Percentiles rank a stretch among this genome's conserved stretches.
Conservation (phyloP, 495 filamentous ascomycete genomes). For the Penicillium ochrochloron region DNA sequence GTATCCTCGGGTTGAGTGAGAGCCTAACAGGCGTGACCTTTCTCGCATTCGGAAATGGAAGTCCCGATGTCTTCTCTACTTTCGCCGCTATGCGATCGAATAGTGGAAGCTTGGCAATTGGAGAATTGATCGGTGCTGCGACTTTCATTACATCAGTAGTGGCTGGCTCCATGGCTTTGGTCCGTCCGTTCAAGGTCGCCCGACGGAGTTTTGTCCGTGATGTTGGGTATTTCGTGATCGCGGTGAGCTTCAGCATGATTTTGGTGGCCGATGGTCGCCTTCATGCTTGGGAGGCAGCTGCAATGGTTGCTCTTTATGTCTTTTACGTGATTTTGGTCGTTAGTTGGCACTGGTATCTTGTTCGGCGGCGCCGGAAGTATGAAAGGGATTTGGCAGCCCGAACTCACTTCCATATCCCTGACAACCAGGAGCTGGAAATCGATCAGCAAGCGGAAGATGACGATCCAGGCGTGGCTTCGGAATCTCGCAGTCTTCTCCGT, state of each 20-base stretch:
- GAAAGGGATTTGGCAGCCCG: constrained; percentile 71
- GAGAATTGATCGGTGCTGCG: constrained; percentile 94
- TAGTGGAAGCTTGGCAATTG: constrained; percentile 92
- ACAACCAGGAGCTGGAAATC: constrained; percentile 72
- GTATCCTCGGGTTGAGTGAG: constrained; percentile 88
- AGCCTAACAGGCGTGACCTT: constrained; percentile 97
- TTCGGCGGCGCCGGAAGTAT: constrained; percentile 60
- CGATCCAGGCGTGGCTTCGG: constrained; percentile 60
- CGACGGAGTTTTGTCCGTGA: constrained; percentile 89
- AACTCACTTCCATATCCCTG: constrained; percentile 69
- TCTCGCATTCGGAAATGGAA: constrained; percentile 97
- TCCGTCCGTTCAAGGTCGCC: constrained; percentile 89
- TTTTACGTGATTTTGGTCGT: constrained; percentile 92
- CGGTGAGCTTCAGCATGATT: constrained; percentile 84
- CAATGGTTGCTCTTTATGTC: constrained; percentile 90
- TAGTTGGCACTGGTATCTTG: constrained; percentile 86
- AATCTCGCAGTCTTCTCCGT: constrained; percentile 56
- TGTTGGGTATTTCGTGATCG: constrained; percentile 89
- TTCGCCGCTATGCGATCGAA: constrained; percentile 98
- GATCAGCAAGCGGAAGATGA: constrained; percentile 73
- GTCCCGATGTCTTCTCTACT: constrained; percentile 97
- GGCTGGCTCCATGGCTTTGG: constrained; percentile 96
- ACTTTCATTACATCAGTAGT: constrained; percentile 97
- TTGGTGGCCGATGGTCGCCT: constrained; percentile 86
- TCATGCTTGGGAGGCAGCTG: constrained; percentile 82